Percentiles rank a stretch among this genome's conserved stretches.
Evolutionary conservation across 2,329 filamentous ascomycete species (phyloP).

Genomic region (Fusarium sp.): DNA sequence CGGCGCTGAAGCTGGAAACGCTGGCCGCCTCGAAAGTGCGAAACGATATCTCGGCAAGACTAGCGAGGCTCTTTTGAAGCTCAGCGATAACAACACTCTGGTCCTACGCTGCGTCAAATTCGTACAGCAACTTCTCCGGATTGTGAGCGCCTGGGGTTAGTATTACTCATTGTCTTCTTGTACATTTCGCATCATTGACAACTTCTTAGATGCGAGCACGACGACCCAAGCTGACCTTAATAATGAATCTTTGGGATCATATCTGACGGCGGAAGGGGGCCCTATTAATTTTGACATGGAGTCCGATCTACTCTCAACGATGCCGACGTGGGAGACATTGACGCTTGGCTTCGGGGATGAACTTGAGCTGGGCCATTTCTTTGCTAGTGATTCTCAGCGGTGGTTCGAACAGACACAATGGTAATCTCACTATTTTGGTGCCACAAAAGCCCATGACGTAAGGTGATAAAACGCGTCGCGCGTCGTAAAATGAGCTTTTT

Average conservation of each 20-base stretch:
- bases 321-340: neutral
- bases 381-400: neutral
- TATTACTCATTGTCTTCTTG: accelerated
- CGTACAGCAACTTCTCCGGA: neutral
- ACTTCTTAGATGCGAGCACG: neutral
- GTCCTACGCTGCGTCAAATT: neutral
- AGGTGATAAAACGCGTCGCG: neutral
- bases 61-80: neutral
- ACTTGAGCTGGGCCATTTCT: conserved; percentile 12
- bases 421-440: neutral
- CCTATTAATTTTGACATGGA: neutral
- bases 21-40: neutral
- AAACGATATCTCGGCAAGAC: neutral
- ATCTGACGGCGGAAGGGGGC: neutral
- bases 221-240: neutral
- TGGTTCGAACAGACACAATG: conserved; percentile 6
- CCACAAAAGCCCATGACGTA: neutral
- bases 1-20: neutral
- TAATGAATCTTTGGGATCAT: neutral
- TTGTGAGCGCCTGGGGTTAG: neutral
- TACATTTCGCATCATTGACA: accelerated
- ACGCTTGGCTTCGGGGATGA: neutral
- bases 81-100: neutral
- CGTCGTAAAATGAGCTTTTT: neutral
- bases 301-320: neutral